These are phyloP conservation scores for Nannizzia gypsea DNA, from an alignment of 2,329 filamentous ascomycete genomes.

Conservation along the genomic window DNA sequence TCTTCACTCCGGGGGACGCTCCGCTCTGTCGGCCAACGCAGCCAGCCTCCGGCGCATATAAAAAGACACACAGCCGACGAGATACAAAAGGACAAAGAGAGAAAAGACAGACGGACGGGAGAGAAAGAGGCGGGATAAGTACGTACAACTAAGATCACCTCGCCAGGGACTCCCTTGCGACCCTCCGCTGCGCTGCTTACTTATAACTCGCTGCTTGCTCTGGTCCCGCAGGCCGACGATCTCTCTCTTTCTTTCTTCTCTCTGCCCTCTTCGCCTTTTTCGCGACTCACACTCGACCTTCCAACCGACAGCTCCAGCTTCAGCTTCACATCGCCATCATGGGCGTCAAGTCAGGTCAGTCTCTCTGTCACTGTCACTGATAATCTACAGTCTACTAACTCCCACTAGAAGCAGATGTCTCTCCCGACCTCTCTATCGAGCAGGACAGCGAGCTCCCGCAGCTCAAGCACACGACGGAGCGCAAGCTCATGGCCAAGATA, in stretches of 20 bases:
- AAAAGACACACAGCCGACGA: no score
- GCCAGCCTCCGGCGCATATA: no score
- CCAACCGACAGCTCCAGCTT: background rate
- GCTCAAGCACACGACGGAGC: constrained; percentile 39
- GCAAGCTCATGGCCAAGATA: constrained; percentile 55
- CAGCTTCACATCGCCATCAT: background rate
- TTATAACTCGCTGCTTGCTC: no score
- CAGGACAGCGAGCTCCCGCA: constrained; percentile 5
- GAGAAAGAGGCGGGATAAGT: no score
- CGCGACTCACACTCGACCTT: background rate
- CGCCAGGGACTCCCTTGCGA: background rate
- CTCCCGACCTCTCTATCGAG: constrained; percentile 6
- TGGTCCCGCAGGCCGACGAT: background rate
- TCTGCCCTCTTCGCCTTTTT: background rate
- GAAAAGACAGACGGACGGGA: no score
- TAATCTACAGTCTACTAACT: background rate
- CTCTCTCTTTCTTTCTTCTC: background rate
- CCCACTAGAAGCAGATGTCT: constrained; percentile 2
- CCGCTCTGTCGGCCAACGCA: no score
- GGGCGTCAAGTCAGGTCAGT: constrained; percentile 1
- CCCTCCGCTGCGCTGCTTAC: no score
- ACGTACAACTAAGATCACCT: no score
- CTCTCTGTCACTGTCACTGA: background rate
- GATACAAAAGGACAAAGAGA: no score
- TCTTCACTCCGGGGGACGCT: no score